A percentile compares a stretch with the other conserved stretches of the same genome.
Conservation (phyloP, 495 filamentous ascomycete species). For the Bacidia rubella region DNA sequence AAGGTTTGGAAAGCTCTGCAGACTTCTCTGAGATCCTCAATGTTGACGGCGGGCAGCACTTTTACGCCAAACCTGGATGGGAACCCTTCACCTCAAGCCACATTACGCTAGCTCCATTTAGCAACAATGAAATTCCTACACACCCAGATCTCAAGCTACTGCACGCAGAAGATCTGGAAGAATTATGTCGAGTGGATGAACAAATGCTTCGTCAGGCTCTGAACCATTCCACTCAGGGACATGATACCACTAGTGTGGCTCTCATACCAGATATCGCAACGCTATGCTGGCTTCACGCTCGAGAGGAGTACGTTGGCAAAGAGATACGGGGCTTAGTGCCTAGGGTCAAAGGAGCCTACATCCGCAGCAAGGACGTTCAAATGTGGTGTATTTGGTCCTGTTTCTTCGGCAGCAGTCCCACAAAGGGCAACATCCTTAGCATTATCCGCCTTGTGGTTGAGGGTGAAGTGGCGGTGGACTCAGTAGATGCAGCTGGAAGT, state of each 20-base stretch:
- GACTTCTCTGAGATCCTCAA: not conserved
- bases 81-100: constrained; percentile 56
- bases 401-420: constrained; percentile 40
- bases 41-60: constrained; percentile 28
- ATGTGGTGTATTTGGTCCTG: constrained; percentile 77
- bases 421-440: constrained; percentile 55
- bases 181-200: constrained; percentile 47
- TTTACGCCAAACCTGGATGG: constrained; percentile 80
- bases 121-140: constrained; percentile 14
- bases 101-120: constrained; percentile 42
- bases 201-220: constrained; percentile 29
- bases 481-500: constrained; percentile 21
- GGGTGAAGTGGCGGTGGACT: constrained; percentile 28
- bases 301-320: constrained; percentile 69
- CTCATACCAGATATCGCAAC: constrained; percentile 59
- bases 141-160: constrained; percentile 21
- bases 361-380: constrained; percentile 36
- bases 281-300: constrained; percentile 71
- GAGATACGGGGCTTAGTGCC: constrained; percentile 41
- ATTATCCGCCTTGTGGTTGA: constrained; percentile 71
- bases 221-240: constrained; percentile 8
- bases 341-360: constrained; percentile 53
- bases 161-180: constrained; percentile 36
- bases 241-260: constrained; percentile 40
- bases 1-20: constrained; percentile 43